Evolutionary conservation across 257 asterid species (phyloP), one percentile per base, ranked within the genome.

Genomic region (Gentiana straminea): DNA sequence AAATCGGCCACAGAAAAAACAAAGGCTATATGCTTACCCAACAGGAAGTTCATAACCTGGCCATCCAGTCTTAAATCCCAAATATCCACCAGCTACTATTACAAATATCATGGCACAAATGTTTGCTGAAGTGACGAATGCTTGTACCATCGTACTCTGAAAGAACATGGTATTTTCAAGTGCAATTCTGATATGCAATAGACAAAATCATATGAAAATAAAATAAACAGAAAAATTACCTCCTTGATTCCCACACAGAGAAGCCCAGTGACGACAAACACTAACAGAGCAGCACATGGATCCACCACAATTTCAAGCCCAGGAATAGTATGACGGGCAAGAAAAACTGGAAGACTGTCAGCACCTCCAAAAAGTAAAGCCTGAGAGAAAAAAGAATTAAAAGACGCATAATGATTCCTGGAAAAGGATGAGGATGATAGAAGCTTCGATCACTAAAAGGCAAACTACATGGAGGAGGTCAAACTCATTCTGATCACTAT

Each of bases 31-130:
- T 58, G 13, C 52, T 58, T 83, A 91, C 98, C 98, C 98, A 33
- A 77, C 65, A 13, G 94, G 73, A 77, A 87, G 86, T 67, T 88
- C 74, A 54, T 92, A 92, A 70, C 98, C 98, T 4, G 98, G 97
- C 98, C 98, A 92, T 39, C 98, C 98, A 69, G 77, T 73, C 70
- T 85, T 83, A 78, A 79, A 83, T 54, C 98, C 98, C 64, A 92
- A 74, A 72, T 92, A 92, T 61, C 94, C 98, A 66, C 98, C 98
- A 64, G 85, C 98, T 62, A 88, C 32, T 43, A 92, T 88, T 74
- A 92, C 90, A 65, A 92, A 92, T 59, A 82, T 66, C 97, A 92
- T 81, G 67, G 91, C 97, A 62, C 98, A 92, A 50, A 83, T 68
- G 71, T 92, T 92, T 51, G 86, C 94, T 8, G 64, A 62, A 5